Evolutionary conservation across 768 basidiomycete genomes (phyloP), one percentile per base, ranked within the genome.

Genomic region (Ramaria sp.): DNA sequence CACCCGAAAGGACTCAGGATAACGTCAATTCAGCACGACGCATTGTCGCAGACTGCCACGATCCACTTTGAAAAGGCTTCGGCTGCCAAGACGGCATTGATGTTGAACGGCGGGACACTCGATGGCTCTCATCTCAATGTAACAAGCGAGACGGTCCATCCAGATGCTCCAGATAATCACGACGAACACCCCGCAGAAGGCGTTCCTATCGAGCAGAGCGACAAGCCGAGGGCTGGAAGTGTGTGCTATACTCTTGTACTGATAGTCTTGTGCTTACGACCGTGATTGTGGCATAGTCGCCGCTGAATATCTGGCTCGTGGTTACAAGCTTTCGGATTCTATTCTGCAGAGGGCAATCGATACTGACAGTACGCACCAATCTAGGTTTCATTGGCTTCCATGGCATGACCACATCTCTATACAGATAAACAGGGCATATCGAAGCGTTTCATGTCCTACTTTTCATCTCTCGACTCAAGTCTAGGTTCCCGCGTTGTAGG

Each of bases 301-400:
- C 27, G 94, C 95, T 30, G 95, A 97, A 69, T 91, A 94, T 69
- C 80, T 99, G 46, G 91, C 95, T 1, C 83, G 81, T 65, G 96
- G 95, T 1, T 97, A 98, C 72, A 65, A 65, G 51, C 78, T 98
- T 27, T 82, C 83, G 17, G 94, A 98, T 66, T 66, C 75, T 49
- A 78, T 93, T 62, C 75, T 98, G 47, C 76, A 86, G 62, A 79
- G 79, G 50, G 86, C 90, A 48, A 90, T 91, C 62, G 86, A 90
- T 37, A 72, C 88, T n/a, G 88, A 90, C 66, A 71, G 83, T 86
- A 60, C 59, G 73, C 60, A 10, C 9, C 4, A 43, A 4, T 24
- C 45, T 37, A 1, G 15, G 37, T 17, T 20, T 31, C 20, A 39
- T 51, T 46, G 57, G 15, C 10, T n/a, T 51, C 1, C 7, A 22